Evolutionary conservation across 345 rosid genomes (phyloP).

Genomic region (Angophora floribunda): DNA sequence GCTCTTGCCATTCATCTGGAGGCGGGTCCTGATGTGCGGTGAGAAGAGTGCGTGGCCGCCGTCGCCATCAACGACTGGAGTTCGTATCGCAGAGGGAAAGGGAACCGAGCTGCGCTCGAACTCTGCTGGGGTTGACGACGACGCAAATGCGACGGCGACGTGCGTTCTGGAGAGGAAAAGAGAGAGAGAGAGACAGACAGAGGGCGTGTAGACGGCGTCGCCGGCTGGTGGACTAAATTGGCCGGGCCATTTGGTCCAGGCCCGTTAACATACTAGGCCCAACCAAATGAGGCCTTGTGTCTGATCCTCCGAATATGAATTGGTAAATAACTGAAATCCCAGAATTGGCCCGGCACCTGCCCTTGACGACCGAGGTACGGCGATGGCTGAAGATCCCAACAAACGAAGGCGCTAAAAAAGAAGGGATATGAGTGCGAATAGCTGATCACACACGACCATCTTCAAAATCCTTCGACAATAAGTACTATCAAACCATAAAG

Average conservation of each 20-base stretch:
- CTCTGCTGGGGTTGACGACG: background rate
- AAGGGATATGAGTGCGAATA: too few species aligned
- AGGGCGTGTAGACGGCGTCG: background rate
- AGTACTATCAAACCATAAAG: too few species aligned
- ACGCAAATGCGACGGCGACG: background rate
- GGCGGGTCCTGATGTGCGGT: background rate
- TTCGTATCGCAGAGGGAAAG: background rate
- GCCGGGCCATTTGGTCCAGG: background rate
- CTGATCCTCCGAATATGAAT: background rate
- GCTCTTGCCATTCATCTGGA: slow-evolving; percentile 66
- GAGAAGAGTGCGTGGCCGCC: background rate
- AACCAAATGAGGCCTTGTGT: background rate
- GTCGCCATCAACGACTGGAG: background rate
- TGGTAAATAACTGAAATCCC: background rate
- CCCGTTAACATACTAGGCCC: background rate
- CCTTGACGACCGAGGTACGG: too few species aligned
- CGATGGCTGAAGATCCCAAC: too few species aligned
- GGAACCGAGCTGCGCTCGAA: background rate
- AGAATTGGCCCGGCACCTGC: too few species aligned
- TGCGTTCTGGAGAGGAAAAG: background rate
- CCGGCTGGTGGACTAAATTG: background rate
- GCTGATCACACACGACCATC: too few species aligned
- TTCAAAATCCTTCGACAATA: too few species aligned
- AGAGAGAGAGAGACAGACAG: background rate
- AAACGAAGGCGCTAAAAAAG: too few species aligned